A percentile compares a stretch with the other conserved stretches of the same genome.
Conservation (phyloP, 176 grass and related monocot species). For the Oryza brachyantha region DNA sequence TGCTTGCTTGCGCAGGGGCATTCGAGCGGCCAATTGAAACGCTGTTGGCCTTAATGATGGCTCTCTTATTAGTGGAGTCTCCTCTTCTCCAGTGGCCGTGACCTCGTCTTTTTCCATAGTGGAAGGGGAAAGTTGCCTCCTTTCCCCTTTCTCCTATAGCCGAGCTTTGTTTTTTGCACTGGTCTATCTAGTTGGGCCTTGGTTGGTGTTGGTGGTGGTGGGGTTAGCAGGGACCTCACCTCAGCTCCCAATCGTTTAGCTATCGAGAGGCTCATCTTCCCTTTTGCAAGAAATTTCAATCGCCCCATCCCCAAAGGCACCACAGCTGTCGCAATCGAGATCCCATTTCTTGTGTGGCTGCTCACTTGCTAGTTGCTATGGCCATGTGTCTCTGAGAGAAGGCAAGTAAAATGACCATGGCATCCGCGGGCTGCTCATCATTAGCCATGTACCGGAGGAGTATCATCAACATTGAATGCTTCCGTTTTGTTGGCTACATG, state of each 20-base stretch:
- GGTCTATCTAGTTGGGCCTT: background rate
- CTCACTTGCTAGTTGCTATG: constrained; percentile 21
- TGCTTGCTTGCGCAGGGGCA: constrained; percentile 7
- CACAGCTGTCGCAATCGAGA: constrained; percentile 24
- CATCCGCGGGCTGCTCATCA: constrained; percentile 20
- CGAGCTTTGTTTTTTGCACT: constrained; percentile 14
- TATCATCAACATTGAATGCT: constrained; percentile 36
- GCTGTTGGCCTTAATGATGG: constrained; percentile 5
- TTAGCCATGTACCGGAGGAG: constrained; percentile 18
- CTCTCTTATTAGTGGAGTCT: constrained; percentile 17
- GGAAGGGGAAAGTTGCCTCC: constrained; percentile 23
- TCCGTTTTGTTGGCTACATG: background rate
- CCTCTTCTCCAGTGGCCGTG: constrained; percentile 14
- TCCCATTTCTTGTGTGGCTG: constrained; percentile 13
- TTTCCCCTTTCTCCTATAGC: constrained; percentile 4
- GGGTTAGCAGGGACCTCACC: constrained; percentile 21
- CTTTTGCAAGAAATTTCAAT: constrained; percentile 46
- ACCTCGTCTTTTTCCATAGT: constrained; percentile 26
- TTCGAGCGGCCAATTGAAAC: constrained; percentile 29
- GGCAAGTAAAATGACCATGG: constrained; percentile 5
- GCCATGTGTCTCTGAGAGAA: background rate
- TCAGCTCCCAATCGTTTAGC: constrained; percentile 37
- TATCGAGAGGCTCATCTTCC: constrained; percentile 22
- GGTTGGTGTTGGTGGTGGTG: constrained; percentile 24
- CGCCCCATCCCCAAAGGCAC: constrained; percentile 6